These are phyloP conservation scores for Camelina sativa DNA, from an alignment of 345 rosid species.

Conservation along the genomic window DNA sequence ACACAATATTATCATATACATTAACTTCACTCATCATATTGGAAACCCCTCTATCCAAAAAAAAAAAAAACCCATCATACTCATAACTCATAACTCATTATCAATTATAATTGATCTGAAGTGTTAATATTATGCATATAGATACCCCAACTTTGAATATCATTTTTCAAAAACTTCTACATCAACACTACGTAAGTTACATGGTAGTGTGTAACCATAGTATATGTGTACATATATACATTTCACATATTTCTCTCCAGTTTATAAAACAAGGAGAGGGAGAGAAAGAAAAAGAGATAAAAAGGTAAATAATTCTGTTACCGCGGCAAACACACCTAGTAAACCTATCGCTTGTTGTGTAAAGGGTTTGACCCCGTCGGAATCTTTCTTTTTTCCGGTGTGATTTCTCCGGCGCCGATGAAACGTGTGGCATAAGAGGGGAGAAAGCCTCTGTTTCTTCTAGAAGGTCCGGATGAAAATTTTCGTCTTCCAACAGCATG, in stretches of 20 bases:
- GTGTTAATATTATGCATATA: neutral
- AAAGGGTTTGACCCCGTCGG: constrained; percentile 44
- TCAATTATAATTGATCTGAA: neutral
- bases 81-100: neutral
- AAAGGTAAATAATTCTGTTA: neutral
- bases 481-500: constrained; percentile 30
- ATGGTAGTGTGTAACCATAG: constrained; percentile 3
- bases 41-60: neutral
- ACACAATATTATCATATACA: neutral
- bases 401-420: constrained; percentile 27
- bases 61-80: neutral
- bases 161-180: neutral
- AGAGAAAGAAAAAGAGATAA: too few relatives aligned
- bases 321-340: neutral
- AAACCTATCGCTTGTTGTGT: constrained; percentile 38
- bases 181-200: neutral
- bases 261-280: neutral
- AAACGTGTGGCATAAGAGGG: constrained; percentile 21
- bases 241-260: neutral
- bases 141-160: neutral
- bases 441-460: constrained; percentile 19
- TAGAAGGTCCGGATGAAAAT: constrained; percentile 32
- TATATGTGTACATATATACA: neutral
- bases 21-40: neutral
- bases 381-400: constrained; percentile 35